Conservation (phyloP, 2,329 filamentous ascomycete genomes). For the Colletotrichum lentis region DNA sequence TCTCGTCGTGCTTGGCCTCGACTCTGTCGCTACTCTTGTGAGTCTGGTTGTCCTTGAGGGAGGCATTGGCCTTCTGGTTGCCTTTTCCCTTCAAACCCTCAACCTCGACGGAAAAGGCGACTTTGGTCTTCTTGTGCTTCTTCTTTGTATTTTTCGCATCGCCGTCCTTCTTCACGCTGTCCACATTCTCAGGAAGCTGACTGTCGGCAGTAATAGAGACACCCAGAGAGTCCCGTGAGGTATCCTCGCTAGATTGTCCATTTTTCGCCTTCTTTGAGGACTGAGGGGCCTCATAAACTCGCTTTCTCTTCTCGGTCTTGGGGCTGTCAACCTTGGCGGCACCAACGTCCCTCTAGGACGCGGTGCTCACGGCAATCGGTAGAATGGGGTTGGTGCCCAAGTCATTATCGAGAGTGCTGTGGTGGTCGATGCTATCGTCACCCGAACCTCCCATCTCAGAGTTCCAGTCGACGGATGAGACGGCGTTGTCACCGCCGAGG, state of each 20-base stretch:
- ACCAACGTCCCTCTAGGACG: slow-evolving; percentile 14
- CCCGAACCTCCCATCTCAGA: neutral
- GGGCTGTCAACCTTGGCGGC: neutral
- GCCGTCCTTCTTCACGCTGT: neutral
- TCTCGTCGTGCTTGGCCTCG: neutral
- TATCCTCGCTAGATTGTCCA: neutral
- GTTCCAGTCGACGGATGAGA: neutral
- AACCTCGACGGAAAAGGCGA: neutral
- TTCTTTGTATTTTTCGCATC: neutral
- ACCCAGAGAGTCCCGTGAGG: neutral
- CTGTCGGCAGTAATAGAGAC: neutral
- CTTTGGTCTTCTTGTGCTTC: slow-evolving; percentile 1
- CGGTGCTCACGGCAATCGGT: neutral
- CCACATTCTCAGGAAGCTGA: neutral
- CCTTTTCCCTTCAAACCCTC: too few relatives aligned
- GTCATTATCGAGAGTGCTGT: slow-evolving; percentile 16
- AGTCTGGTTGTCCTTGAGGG: neutral
- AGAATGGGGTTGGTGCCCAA: slow-evolving; percentile 3
- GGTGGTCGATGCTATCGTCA: neutral
- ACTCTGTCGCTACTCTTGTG: neutral
- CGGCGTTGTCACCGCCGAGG: neutral
- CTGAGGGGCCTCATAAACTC: neutral
- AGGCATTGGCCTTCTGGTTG: neutral
- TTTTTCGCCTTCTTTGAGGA: slow-evolving; percentile 15
- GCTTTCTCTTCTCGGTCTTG: slow-evolving; percentile 16